phyloP scores from a whole-genome alignment of 805 yeast genomes.

The Komagataella pseudopastoris region DNA sequence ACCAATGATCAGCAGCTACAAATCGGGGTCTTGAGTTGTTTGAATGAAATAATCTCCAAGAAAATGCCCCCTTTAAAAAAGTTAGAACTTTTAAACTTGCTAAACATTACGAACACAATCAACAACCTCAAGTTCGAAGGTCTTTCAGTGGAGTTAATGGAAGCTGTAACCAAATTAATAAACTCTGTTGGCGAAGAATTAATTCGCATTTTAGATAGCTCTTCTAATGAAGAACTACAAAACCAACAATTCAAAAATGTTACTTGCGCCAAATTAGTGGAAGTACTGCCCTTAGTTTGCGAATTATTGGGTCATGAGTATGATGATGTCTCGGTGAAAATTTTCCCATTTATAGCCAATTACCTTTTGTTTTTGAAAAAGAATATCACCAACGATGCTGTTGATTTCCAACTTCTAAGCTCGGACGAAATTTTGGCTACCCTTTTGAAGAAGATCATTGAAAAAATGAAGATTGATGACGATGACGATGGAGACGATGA shows the following conservation, averaged over 20 bases:
- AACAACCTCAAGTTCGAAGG: constrained; percentile 22
- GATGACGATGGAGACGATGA: constrained; percentile 44
- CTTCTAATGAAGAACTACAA: constrained; percentile 17
- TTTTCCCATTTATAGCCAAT: constrained; percentile 68
- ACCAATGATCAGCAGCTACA: constrained; percentile 26
- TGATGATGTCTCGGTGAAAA: constrained; percentile 79
- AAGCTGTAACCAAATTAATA: constrained; percentile 53
- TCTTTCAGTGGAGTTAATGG: constrained; percentile 45
- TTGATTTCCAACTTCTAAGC: constrained; percentile 16
- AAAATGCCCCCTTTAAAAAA: constrained; percentile 45
- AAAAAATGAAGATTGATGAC: constrained; percentile 74
- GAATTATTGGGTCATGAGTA: constrained; percentile 66
- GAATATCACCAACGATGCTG: constrained; percentile 20
- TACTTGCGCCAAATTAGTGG: constrained; percentile 33
- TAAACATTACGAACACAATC: constrained; percentile 49
- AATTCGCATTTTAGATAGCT: constrained; percentile 48
- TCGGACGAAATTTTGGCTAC: constrained; percentile 41
- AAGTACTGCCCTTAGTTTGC: constrained; percentile 61
- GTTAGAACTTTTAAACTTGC: constrained; percentile 50
- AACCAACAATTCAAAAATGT: constrained; percentile 25
- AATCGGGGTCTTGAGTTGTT: constrained; percentile 41
- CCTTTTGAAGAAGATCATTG: constrained; percentile 53
- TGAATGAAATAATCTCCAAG: constrained; percentile 39
- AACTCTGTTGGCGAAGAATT: constrained; percentile 69
- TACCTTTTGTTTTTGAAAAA: constrained; percentile 62